Conservation (phyloP, 192 early-diverging fungal genomes). For the Coemansia sp. region DNA sequence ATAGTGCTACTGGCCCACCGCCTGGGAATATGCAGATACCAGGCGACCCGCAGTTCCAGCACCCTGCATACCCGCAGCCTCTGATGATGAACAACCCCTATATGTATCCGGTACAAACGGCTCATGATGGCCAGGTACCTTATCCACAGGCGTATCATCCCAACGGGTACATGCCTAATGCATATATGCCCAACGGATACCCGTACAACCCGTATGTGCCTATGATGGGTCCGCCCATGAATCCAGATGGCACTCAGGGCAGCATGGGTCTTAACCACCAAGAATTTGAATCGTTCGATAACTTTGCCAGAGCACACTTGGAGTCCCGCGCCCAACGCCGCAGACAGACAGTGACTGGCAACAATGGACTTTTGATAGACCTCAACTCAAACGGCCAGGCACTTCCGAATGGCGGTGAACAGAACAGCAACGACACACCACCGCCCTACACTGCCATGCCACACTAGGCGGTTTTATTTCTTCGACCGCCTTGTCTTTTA, state of each 20-base stretch:
- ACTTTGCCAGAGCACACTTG: background rate
- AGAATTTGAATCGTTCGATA: background rate
- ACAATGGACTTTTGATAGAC: background rate
- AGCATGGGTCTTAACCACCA: background rate
- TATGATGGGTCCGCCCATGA: background rate
- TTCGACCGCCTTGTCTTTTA: too few species aligned
- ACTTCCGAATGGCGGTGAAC: background rate
- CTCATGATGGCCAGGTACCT: too few species aligned
- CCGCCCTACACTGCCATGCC: too few species aligned
- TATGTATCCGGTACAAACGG: background rate
- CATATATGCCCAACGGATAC: background rate
- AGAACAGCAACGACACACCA: too few species aligned
- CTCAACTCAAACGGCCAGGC: background rate
- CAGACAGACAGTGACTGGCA: background rate
- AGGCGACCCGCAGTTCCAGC: background rate
- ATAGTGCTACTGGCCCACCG: background rate
- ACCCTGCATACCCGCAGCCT: background rate
- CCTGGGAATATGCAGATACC: background rate
- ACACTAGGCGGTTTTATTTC: too few species aligned
- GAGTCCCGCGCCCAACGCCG: background rate
- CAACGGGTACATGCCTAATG: background rate
- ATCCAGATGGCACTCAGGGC: background rate
- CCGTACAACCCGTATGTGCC: background rate
- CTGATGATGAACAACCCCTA: background rate
- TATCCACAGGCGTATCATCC: background rate